These are phyloP conservation scores for Halenospora varia DNA, from an alignment of 495 filamentous ascomycete genomes.

Conservation along the genomic window DNA sequence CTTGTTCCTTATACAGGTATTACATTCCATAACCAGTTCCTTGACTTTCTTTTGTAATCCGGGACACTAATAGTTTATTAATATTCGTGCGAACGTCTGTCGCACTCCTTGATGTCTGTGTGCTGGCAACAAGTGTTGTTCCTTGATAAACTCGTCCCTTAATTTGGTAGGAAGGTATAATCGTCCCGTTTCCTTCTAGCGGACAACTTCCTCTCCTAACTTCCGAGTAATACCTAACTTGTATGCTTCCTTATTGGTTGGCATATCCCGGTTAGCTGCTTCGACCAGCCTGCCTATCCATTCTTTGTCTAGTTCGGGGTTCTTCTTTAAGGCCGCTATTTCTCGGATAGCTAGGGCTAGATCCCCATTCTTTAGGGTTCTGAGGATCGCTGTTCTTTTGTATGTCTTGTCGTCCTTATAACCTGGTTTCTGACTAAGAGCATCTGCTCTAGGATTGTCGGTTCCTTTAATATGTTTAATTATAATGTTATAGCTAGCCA, in stretches of 20 bases:
- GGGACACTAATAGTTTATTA: not conserved
- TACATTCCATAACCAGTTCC: not conserved
- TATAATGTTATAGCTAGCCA: slow-evolving; percentile 4
- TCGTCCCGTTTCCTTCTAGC: not conserved
- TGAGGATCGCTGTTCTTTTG: not conserved
- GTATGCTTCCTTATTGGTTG: not conserved
- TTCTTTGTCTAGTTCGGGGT: too few species aligned
- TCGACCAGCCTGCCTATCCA: too few species aligned
- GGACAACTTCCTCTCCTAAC: not conserved
- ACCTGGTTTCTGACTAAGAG: not conserved
- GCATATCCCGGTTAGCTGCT: not conserved
- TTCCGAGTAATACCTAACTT: not conserved
- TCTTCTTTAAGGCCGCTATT: not conserved
- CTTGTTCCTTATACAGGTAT: not conserved
- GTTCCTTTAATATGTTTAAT: slow-evolving; percentile 9
- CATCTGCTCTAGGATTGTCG: slow-evolving; percentile 5
- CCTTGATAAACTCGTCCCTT: not conserved
- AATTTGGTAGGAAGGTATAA: not conserved
- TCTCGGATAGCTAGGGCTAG: not conserved
- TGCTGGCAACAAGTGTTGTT: not conserved
- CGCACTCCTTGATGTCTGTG: not conserved
- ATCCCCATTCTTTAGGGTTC: not conserved
- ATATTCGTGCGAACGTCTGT: not conserved
- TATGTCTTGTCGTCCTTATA: not conserved
- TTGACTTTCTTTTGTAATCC: not conserved